Evolutionary conservation across 2,329 filamentous ascomycete species (phyloP).

Genomic region (Triangularia verruculosa): DNA sequence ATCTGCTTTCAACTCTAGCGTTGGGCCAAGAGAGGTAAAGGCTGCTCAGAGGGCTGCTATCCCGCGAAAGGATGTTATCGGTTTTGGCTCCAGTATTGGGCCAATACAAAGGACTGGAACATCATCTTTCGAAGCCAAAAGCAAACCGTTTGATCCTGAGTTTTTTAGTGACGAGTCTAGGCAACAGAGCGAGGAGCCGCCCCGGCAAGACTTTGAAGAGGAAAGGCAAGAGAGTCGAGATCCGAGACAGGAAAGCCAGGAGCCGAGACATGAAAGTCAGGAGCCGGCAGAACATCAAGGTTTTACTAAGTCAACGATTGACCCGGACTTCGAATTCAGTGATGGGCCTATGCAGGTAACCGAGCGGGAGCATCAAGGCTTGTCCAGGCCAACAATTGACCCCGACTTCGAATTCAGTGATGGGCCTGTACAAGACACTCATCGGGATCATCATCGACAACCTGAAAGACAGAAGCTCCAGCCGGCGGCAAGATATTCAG

Average conservation of each 20-base stretch:
- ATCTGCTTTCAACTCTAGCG: background rate
- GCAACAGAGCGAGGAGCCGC: background rate
- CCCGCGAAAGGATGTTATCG: background rate
- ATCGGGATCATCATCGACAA: background rate
- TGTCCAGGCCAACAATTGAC: background rate
- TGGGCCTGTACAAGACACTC: background rate
- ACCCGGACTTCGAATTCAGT: background rate
- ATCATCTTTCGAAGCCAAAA: background rate
- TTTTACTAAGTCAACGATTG: background rate
- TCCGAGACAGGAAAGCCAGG: background rate
- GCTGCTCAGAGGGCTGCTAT: background rate
- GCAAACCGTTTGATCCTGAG: background rate
- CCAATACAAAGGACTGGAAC: background rate
- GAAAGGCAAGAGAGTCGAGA: background rate
- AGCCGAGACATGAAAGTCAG: background rate
- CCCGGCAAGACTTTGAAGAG: background rate
- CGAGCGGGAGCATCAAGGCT: background rate
- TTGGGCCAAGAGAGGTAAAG: background rate
- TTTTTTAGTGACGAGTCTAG: background rate
- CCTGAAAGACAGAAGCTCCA: background rate
- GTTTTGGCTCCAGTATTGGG: background rate
- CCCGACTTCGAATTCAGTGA: background rate
- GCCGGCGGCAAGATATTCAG: background rate
- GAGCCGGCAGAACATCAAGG: background rate
- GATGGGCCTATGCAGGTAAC: background rate